Evolutionary conservation across 768 basidiomycete genomes (phyloP).

Genomic region (Lentinula aciculospora): DNA sequence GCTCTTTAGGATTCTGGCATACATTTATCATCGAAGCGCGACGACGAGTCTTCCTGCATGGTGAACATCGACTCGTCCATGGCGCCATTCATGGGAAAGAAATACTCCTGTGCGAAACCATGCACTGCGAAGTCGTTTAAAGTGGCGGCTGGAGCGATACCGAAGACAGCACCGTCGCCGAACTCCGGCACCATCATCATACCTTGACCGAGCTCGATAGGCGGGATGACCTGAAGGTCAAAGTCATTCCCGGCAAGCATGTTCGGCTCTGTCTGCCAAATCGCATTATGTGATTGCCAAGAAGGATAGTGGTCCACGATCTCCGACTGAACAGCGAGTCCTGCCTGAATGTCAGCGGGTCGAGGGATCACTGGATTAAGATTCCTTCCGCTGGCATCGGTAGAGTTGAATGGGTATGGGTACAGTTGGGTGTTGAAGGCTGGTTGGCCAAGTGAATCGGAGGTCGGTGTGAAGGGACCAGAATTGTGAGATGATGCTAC

Average conservation of each 20-base stretch:
- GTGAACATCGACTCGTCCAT: not conserved
- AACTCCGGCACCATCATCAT: not conserved
- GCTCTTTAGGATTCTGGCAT: not conserved
- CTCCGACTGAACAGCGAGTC: slow-evolving; percentile 25
- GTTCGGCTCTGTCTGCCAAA: slow-evolving; percentile 25
- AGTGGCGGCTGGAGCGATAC: not conserved
- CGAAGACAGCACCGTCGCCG: not conserved
- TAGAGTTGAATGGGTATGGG: slow-evolving; percentile 18
- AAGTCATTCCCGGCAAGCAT: slow-evolving; percentile 57
- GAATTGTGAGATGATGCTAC: slow-evolving; percentile 43
- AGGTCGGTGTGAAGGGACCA: slow-evolving; percentile 46
- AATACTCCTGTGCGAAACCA: not conserved
- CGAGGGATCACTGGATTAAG: slow-evolving; percentile 24
- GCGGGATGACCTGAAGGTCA: slow-evolving; percentile 58
- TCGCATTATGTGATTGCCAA: slow-evolving; percentile 24
- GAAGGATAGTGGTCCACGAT: slow-evolving; percentile 27
- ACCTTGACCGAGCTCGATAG: slow-evolving; percentile 46
- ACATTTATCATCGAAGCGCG: not conserved
- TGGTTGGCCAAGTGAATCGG: slow-evolving; percentile 17
- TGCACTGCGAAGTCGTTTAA: not conserved
- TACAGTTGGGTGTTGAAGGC: slow-evolving; percentile 7
- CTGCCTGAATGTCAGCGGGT: slow-evolving; percentile 31
- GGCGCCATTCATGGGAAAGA: not conserved
- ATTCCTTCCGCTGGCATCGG: slow-evolving; percentile 13
- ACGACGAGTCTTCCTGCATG: not conserved